These are phyloP conservation scores for Naegleria lovaniensis DNA, from an alignment of 208 protist genomes.

Conservation along the genomic window DNA sequence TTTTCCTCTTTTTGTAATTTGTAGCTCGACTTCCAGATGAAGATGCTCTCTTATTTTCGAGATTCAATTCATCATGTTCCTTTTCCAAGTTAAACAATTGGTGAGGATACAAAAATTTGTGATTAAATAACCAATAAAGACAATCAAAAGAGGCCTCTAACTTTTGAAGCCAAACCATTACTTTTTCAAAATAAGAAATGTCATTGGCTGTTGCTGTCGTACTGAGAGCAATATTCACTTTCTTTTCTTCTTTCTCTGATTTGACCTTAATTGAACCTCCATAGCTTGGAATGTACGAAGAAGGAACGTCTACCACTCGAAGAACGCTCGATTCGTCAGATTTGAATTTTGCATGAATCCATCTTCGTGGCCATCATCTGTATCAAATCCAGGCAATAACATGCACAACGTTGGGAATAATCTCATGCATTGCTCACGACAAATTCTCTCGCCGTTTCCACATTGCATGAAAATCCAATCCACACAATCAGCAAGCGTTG, in stretches of 20 bases:
- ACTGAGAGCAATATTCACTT: background rate
- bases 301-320: background rate
- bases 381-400: slow-evolving; percentile 29
- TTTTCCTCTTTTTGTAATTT: background rate
- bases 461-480: slow-evolving; percentile 49
- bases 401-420: slow-evolving; percentile 40
- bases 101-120: slow-evolving; percentile 37
- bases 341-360: background rate
- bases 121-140: slow-evolving; percentile 45
- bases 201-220: background rate
- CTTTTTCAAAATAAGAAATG: background rate
- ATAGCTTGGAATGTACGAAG: background rate
- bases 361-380: slow-evolving; percentile 30
- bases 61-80: background rate
- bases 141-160: slow-evolving; percentile 26
- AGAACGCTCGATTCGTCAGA: background rate
- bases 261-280: background rate
- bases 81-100: slow-evolving; percentile 33
- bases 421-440: slow-evolving; percentile 38
- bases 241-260: background rate
- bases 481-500: slow-evolving; percentile 40
- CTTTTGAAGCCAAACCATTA: background rate
- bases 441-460: slow-evolving; percentile 31
- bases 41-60: background rate
- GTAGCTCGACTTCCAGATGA: background rate